Base-by-base conservation (phyloP, 768 basidiomycete species). In the Clitopilus hobsonii region DNA sequence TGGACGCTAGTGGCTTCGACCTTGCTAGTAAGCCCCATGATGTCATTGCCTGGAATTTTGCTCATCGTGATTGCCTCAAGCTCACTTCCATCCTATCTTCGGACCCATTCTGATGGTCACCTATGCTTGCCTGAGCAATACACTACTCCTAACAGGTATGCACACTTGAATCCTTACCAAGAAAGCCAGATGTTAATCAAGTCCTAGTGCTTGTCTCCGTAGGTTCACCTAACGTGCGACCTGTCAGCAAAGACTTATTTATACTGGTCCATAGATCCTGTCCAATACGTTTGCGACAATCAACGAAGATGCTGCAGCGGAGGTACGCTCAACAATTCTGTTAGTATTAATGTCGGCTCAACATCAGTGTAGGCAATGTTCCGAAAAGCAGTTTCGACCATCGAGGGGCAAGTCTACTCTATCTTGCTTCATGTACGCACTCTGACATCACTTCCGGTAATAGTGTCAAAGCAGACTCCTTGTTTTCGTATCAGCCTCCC, bases 251-350 rank as follows among this genome's bases (percentile, higher is more conserved):
- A n/a, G n/a, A n/a, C n/a, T n/a, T n/a, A n/a, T n/a, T n/a, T n/a
- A n/a, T n/a, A n/a, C n/a, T n/a, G n/a, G n/a, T n/a, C n/a, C n/a
- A n/a, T n/a, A 93, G 91, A 98, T 98, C 49, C 74, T 99, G 23
- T 93, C 93, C 5, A 92, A 98, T 65, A 98, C 97, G 0, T 99
- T 99, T 67, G 86, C 95, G 0, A 90, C 82, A 6, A 93, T 98
- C 63, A 95, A 87, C 59, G 88, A 91, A 61, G 94, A 98, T 69
- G 97, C 96, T 26, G 86, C 83, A 1, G 94, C 94, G 1, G 94
- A 97, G 78, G 92, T 91, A 60, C 50, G 67, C 58, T n/a, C 23
- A 52, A n/a, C 27, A 26, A 14, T 30, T n/a, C 47, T 28, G 23
- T 49, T 50, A 14, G 30, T 7, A 2, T 13, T 28, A n/a, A 26